Base-by-base conservation (phyloP, 2,329 filamentous ascomycete genomes). In the Canariomyces notabilis region DNA sequence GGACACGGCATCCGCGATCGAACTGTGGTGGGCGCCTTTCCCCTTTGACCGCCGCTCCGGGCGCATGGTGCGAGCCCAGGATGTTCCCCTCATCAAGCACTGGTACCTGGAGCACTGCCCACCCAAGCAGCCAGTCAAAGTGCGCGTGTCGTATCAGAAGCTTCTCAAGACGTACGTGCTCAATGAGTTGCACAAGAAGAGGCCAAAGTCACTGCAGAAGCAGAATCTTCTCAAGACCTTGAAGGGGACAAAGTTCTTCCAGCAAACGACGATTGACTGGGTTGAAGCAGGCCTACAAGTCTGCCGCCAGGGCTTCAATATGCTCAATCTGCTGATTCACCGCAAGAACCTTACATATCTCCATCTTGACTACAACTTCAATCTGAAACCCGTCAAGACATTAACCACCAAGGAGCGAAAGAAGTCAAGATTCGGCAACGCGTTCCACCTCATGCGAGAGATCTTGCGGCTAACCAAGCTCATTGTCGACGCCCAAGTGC, bases 331-430 rank as follows among this genome's bases (percentile, higher is more conserved):
- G 43, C 74, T 98, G 57, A 98, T 98, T 57, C 93, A 98, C 64
- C 85, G 93, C 60, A 98, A 98, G 76, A 98, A 98, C 66, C 72
- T 98, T 58, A 98, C 93, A 0, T 98, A 98, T 63, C 78, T 98
- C 46, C 94, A 98, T 75, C 82, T 98, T 45, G 93, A 98, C 64
- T 98, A 97, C 74, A 98, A 98, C 69, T 98, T 98, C 75, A 98
- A 98, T 67, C 64, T 98, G 67, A 98, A 98, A 74, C 93, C 93
- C 3, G 93, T 98, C 65, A 98, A 98, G 75, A 98, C 93, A 0
- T 69, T 98, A 57, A 98, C 93, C 0, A 98, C 93, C 23, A 98
- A 98, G 68, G 93, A 98, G 74, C 86, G 93, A 59, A 98, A 98
- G 75, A 98, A 98, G 79, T 97, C 91, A 22, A 86, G 93, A 53